Evolutionary conservation across 1,284 basidiomycete species (phyloP).

Genomic region (Vanrija pseudolonga): DNA sequence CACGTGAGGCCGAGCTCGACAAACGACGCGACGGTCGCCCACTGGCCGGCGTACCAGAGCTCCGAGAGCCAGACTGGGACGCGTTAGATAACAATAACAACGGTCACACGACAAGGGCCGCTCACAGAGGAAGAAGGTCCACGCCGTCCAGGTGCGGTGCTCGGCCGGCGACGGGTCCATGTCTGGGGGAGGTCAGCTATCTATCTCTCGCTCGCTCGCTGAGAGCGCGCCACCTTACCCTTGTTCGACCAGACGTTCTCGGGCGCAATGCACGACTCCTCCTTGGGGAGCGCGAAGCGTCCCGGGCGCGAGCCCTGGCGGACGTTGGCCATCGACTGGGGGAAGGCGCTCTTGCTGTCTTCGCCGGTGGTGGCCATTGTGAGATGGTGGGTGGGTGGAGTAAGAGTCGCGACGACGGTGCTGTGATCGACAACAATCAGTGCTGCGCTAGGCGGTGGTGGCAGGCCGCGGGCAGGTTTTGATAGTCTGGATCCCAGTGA

Average conservation of each 20-base stretch:
- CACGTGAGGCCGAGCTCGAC: slow-evolving; percentile 38
- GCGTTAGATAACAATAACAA: neutral
- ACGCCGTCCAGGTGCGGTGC: slow-evolving; percentile 34
- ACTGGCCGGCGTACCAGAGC: slow-evolving; percentile 11
- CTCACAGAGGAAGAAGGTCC: slow-evolving; percentile 37
- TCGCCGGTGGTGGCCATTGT: no score
- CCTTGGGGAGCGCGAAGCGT: slow-evolving; percentile 25
- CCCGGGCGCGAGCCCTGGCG: no score
- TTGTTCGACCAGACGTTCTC: slow-evolving; percentile 40
- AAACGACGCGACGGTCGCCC: slow-evolving; percentile 37
- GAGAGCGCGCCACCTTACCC: slow-evolving; percentile 17
- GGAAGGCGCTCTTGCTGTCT: no score
- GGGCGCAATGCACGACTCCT: slow-evolving; percentile 39
- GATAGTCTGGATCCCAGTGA: no score
- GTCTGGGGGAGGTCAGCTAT: slow-evolving; percentile 20
- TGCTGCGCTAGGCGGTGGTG: no score
- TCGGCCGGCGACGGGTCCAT: slow-evolving; percentile 38
- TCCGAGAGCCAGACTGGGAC: slow-evolving; percentile 7
- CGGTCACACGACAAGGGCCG: neutral
- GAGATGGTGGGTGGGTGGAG: no score
- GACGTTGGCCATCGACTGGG: no score
- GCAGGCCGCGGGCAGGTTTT: no score
- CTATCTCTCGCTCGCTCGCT: neutral
- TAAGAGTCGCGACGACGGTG: no score
- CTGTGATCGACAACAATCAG: no score